Evolutionary conservation across 805 yeast species (phyloP).

Genomic region (Blastobotrys terrestris): DNA sequence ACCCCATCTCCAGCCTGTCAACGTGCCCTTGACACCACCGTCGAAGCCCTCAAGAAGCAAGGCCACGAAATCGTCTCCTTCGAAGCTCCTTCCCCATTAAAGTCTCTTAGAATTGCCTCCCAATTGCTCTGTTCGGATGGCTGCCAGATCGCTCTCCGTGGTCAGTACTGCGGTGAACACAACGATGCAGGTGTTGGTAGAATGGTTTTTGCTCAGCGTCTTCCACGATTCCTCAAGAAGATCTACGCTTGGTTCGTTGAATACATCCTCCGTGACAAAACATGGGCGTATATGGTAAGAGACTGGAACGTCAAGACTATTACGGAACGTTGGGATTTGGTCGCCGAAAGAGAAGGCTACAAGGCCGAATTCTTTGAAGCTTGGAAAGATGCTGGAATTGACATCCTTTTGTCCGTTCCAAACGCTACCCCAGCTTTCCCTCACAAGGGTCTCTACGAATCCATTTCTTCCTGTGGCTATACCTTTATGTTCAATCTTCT

Average conservation of each 20-base stretch:
- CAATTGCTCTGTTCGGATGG: conserved; percentile 35
- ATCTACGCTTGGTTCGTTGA: conserved; percentile 33
- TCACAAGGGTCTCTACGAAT: conserved; percentile 30
- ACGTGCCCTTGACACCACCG: conserved; percentile 35
- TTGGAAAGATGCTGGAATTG: conserved; percentile 35
- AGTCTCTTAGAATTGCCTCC: conserved; percentile 53
- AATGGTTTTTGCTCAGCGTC: conserved; percentile 26
- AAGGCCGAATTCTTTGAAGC: conserved; percentile 28
- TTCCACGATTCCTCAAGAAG: conserved; percentile 32
- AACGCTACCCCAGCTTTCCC: conserved; percentile 41
- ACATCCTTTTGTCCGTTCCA: conserved; percentile 36
- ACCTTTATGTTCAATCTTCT: conserved; percentile 50
- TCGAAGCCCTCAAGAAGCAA: conserved; percentile 36
- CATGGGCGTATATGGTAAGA: conserved; percentile 35
- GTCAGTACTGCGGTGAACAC: conserved; percentile 28
- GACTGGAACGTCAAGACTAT: conserved; percentile 32
- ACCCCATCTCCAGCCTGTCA: conserved; percentile 45
- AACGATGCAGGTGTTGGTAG: conserved; percentile 34
- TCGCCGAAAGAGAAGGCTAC: conserved; percentile 33
- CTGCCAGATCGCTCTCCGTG: conserved; percentile 24
- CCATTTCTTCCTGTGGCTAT: conserved; percentile 42
- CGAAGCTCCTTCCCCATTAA: conserved; percentile 44
- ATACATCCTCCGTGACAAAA: conserved; percentile 30
- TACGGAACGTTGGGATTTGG: conserved; percentile 33
- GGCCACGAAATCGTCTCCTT: conserved; percentile 45